Evolutionary conservation across 2,329 filamentous ascomycete species (phyloP), one percentile per base, ranked within the genome.

Genomic region (Paecilomyces sp.): DNA sequence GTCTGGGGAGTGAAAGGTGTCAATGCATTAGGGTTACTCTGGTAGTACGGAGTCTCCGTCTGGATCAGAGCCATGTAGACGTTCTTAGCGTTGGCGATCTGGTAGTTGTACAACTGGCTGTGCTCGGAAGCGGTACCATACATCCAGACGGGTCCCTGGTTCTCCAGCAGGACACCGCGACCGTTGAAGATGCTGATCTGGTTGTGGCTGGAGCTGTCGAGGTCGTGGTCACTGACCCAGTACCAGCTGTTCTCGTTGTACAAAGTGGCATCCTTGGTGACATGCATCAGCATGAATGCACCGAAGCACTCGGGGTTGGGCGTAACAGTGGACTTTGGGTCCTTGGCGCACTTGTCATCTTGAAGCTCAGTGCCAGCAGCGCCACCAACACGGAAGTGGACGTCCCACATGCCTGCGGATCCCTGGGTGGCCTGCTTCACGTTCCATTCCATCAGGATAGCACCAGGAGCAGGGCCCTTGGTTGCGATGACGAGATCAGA

Each of bases 381-480:
- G 52, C 94, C 94, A 67, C 92, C 93, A 67, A 99, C 85, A 70
- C 94, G 91, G 78, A 94, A 88, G 80, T 99, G 94, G n/a, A 92
- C 88, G 69, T 99, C 94, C 90, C 92, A 99, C 76, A 97, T 87
- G 63, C 86, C 93, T 22, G 87, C 87, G 1, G 86, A 84, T 54
- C 91, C 91, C 60, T 87, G 82, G 6, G 69, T 67, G 25, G 71
- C 58, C 36, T 86, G 88, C 52, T 85, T 85, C 51, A 96, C 80
- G 76, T 97, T 97, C 89, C 91, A 97, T 74, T 97, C 85, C 78
- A 97, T 86, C 71, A 97, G 83, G 69, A 96, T 91, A 18, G 92
- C 93, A 65, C 93, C 93, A 0, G 92, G 89, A 63, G 91, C 88
- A 2, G 92, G 81, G 3, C 93, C 93, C 65, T 86, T 84, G 31